phyloP scores from a whole-genome alignment of 108 stramenopile genomes.

The Skeletonema costatum region DNA sequence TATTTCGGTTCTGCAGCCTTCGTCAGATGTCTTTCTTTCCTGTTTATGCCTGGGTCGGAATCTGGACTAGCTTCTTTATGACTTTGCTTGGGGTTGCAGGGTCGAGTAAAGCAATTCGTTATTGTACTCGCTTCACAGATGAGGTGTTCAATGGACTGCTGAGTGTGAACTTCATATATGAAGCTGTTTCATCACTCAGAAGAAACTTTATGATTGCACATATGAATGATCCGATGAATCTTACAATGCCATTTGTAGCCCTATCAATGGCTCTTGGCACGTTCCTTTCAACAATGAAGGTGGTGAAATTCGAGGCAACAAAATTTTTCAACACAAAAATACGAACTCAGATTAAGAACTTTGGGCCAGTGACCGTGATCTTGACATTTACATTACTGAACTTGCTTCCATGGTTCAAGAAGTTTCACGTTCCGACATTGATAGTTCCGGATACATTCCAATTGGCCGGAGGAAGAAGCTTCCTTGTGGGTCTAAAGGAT shows the following conservation, averaged over 20 bases:
- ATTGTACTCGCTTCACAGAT: conserved; percentile 96
- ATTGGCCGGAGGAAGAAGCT: conserved; percentile 75
- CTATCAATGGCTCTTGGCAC: conserved; percentile 76
- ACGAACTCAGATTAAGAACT: conserved; percentile 87
- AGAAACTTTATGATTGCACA: conserved; percentile 69
- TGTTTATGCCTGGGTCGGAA: conserved; percentile 92
- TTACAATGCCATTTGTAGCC: conserved; percentile 82
- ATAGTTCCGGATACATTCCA: conserved; percentile 77
- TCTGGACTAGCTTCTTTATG: conserved; percentile 93
- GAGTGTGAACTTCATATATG: conserved; percentile 94
- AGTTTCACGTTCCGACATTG: conserved; percentile 82
- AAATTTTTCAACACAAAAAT: conserved; percentile 75
- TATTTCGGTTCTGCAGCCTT: conserved; percentile 79
- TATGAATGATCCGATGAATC: conserved; percentile 72
- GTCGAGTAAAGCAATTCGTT: conserved; percentile 86
- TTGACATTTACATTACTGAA: conserved; percentile 79
- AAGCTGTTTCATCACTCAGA: conserved; percentile 73
- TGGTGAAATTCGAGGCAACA: conserved; percentile 68
- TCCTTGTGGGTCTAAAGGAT: conserved; percentile 70
- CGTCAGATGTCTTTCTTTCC: conserved; percentile 90
- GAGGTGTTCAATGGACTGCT: conserved; percentile 96
- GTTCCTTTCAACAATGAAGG: conserved; percentile 68
- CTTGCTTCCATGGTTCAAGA: conserved; percentile 56
- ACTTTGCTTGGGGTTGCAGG: conserved; percentile 77
- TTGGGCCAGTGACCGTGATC: conserved; percentile 92